These are phyloP conservation scores for Suhomyces atakaporum DNA, from an alignment of 1,139 yeast species.

Conservation along the genomic window DNA sequence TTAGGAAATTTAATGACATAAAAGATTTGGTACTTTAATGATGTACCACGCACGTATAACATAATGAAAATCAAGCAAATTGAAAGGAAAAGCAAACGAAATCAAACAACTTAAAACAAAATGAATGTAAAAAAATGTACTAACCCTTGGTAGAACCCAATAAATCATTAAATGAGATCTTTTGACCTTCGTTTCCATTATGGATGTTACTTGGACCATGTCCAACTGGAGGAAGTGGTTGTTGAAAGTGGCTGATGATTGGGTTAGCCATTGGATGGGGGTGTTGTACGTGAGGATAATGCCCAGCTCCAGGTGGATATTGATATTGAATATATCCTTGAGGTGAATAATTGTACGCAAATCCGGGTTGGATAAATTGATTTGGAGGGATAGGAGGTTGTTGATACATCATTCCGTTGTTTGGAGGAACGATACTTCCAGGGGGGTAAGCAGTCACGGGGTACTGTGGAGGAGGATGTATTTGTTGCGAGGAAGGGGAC, in stretches of 20 bases:
- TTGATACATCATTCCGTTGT: constrained; percentile 6
- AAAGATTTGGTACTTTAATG: constrained; percentile 3
- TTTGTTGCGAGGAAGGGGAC: constrained; percentile 2
- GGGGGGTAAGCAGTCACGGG: constrained; percentile 36
- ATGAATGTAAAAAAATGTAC: constrained; percentile 1
- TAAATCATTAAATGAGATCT: constrained; percentile 45
- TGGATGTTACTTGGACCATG: constrained; percentile 2
- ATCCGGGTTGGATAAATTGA: constrained; percentile 27
- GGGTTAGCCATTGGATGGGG: constrained; percentile 10
- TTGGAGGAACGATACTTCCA: constrained; percentile 17
- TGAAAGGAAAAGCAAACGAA: neutral
- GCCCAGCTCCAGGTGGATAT: constrained; percentile 17
- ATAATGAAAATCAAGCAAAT: neutral
- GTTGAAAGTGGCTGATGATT: constrained; percentile 14
- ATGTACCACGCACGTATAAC: constrained; percentile 6
- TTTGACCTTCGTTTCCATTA: constrained; percentile 30
- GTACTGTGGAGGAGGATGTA: constrained; percentile 29
- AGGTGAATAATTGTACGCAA: constrained; percentile 33
- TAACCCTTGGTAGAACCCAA: constrained; percentile 36
- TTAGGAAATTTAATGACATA: constrained; percentile 4
- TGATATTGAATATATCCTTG: constrained; percentile 35
- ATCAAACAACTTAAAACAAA: constrained; percentile 2
- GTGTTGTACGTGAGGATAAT: constrained; percentile 11
- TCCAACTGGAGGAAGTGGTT: constrained; percentile 11
- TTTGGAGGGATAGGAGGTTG: constrained; percentile 13